Conservation (phyloP, 345 rosid genomes). For the Carallia brachiata region DNA sequence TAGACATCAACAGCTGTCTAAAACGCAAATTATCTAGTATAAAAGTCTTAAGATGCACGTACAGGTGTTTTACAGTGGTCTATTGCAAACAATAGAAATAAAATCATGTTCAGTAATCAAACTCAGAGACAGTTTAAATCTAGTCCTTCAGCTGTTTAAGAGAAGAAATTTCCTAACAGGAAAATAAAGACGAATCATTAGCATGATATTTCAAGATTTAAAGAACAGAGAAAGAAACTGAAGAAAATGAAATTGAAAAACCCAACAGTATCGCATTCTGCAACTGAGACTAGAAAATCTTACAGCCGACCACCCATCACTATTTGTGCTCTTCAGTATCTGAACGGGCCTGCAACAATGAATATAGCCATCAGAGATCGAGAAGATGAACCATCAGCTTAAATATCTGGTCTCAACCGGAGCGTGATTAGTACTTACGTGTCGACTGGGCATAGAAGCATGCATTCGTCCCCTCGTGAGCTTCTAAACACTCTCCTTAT, state of each 20-base stretch:
- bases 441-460: conserved; percentile 90
- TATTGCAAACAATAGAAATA: too few relatives aligned
- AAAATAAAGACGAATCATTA: too few relatives aligned
- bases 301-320: conserved; percentile 95
- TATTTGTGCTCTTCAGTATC: conserved; percentile 76
- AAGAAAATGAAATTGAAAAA: background rate
- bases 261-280: background rate
- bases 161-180: too few relatives aligned
- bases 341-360: conserved; percentile 80
- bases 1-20: too few relatives aligned
- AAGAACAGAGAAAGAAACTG: background rate
- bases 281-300: conserved; percentile 22
- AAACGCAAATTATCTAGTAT: too few relatives aligned
- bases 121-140: too few relatives aligned
- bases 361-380: conserved; percentile 14
- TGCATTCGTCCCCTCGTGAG: conserved; percentile 75
- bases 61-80: too few relatives aligned
- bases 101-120: too few relatives aligned
- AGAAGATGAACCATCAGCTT: background rate
- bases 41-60: too few relatives aligned
- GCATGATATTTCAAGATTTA: background rate
- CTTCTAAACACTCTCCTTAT: conserved; percentile 83
- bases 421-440: conserved; percentile 44
- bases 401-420: background rate
- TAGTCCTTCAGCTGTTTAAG: too few relatives aligned